phyloP scores from a whole-genome alignment of 345 rosid genomes.

The Pistacia vera region DNA sequence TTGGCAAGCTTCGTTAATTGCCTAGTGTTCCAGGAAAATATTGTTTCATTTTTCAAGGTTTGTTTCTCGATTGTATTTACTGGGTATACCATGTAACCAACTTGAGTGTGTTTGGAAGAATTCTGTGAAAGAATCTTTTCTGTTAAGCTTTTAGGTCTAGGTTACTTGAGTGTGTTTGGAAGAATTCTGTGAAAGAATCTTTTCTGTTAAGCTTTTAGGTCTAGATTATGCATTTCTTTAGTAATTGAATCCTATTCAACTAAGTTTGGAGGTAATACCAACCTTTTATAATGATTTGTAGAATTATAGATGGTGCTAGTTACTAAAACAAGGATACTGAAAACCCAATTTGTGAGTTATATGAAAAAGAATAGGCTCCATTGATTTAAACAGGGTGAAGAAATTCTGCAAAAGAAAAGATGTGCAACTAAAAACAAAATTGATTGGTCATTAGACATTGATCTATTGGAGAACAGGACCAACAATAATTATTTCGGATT shows the following conservation, averaged over 20 bases:
- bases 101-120: not conserved
- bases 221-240: not conserved
- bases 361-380: not conserved
- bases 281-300: not conserved
- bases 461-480: too few relatives aligned
- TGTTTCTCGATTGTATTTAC: constrained; percentile 7
- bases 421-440: too few relatives aligned
- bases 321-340: not conserved
- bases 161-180: not conserved
- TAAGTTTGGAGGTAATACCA: not conserved
- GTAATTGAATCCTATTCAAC: not conserved
- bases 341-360: not conserved
- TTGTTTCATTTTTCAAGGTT: constrained; percentile 45
- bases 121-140: not conserved
- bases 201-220: not conserved
- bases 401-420: too few relatives aligned
- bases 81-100: too few relatives aligned
- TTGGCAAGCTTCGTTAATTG: constrained; percentile 34
- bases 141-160: not conserved
- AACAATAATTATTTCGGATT: too few relatives aligned
- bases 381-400: not conserved
- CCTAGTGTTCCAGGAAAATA: constrained; percentile 39
- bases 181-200: not conserved
- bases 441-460: too few relatives aligned
- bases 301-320: not conserved